Evolutionary conservation across 495 filamentous ascomycete genomes (phyloP).

Genomic region (Platismatia glauca): DNA sequence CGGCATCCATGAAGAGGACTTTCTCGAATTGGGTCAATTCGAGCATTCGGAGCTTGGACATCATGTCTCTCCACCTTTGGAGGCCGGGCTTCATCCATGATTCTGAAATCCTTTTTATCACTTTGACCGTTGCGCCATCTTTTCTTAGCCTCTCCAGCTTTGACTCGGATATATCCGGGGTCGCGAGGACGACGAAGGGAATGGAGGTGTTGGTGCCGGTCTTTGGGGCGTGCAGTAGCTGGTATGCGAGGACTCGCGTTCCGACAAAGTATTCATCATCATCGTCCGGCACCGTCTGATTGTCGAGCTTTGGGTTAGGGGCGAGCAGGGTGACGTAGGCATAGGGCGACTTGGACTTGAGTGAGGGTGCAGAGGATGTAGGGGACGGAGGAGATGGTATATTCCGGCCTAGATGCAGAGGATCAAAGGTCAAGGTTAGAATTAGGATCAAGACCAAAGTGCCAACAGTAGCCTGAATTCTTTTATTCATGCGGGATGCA

Average conservation of each 20-base stretch:
- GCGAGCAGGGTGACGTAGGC: conserved; percentile 18
- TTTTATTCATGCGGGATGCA: background rate
- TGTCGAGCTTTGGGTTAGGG: conserved; percentile 12
- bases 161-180: conserved; percentile 20
- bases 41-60: conserved; percentile 37
- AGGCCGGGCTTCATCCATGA: conserved; percentile 26
- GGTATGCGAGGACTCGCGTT: conserved; percentile 36
- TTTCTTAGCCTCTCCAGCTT: conserved; percentile 26
- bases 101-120: conserved; percentile 25
- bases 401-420: background rate
- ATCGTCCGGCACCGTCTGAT: conserved; percentile 5
- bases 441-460: background rate
- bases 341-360: background rate
- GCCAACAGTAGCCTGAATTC: background rate
- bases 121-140: conserved; percentile 32
- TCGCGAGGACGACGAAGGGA: conserved; percentile 33
- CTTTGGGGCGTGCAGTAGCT: conserved; percentile 36
- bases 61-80: conserved; percentile 28
- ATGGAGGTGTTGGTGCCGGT: conserved; percentile 26
- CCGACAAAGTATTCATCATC: conserved; percentile 36
- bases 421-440: background rate
- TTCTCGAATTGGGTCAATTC: conserved; percentile 35
- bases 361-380: background rate
- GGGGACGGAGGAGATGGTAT: background rate
- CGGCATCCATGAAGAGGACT: conserved; percentile 39